Percentiles rank a stretch among this genome's conserved stretches.
These are phyloP conservation scores for Venturia nashicola DNA, from an alignment of 2,329 filamentous ascomycete species.

Conservation along the genomic window DNA sequence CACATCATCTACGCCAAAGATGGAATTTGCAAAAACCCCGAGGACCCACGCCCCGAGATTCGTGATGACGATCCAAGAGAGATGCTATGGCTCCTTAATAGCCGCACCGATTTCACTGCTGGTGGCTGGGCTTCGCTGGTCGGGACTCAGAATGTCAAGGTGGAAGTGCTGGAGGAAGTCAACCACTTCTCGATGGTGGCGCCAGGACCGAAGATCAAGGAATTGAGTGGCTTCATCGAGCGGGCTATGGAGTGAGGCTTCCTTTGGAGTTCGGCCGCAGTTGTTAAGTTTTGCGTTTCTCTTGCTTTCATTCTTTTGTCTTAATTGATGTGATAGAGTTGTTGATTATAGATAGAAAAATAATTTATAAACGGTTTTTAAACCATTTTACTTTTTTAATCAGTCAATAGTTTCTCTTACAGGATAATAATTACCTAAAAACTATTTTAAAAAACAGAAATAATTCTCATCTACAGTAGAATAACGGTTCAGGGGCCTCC, in stretches of 20 bases:
- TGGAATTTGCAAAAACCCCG: constrained; percentile 27
- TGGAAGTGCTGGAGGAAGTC: constrained; percentile 19
- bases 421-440: too few species aligned
- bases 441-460: too few species aligned
- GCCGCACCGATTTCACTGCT: constrained; percentile 34
- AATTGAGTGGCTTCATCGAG: neutral
- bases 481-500: too few species aligned
- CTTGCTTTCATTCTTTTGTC: neutral
- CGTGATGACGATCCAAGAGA: constrained; percentile 31
- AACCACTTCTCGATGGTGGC: constrained; percentile 31
- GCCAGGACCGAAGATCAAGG: neutral
- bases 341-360: too few species aligned
- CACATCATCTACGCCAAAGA: constrained; percentile 36
- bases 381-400: too few species aligned
- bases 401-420: too few species aligned
- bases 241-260: neutral
- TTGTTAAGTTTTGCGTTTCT: neutral
- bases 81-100: constrained; percentile 37
- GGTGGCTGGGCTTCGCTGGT: constrained; percentile 36
- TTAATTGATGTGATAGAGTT: neutral
- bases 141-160: constrained; percentile 22
- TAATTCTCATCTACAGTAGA: too few species aligned
- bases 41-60: constrained; percentile 24
- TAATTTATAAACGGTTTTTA: too few species aligned
- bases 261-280: neutral